phyloP scores from a whole-genome alignment of 2,329 filamentous ascomycete species.

The Nigrospora sphaerica region DNA sequence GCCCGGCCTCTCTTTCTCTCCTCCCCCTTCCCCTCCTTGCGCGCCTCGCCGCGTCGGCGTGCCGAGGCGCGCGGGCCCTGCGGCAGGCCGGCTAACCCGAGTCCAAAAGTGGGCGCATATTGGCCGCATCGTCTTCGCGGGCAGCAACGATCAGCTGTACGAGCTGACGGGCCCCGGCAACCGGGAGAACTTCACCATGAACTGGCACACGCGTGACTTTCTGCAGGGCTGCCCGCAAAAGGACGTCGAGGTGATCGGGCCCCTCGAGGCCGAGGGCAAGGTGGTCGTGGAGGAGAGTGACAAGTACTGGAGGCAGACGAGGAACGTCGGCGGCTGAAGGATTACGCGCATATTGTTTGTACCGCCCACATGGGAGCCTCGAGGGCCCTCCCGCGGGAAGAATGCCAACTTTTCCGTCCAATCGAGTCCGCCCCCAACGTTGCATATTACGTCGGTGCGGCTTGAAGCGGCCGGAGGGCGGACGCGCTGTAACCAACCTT shows the following conservation, averaged over 20 bases:
- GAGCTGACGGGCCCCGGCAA: constrained; percentile 38
- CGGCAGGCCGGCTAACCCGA: too few species aligned
- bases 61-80: too few species aligned
- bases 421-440: too few species aligned
- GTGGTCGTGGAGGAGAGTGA: constrained; percentile 36
- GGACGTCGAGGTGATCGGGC: constrained; percentile 40
- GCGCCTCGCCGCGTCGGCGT: constrained; percentile 20
- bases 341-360: too few species aligned
- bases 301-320: constrained; percentile 34
- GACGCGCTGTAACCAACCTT: too few species aligned
- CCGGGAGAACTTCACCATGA: constrained; percentile 44
- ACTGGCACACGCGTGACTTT: constrained; percentile 39
- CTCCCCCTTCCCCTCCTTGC: background rate
- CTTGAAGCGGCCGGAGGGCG: too few species aligned
- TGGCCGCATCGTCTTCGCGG: constrained; percentile 42
- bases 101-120: constrained; percentile 49
- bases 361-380: too few species aligned
- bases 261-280: constrained; percentile 34
- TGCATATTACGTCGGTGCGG: too few species aligned
- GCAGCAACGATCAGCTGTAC: constrained; percentile 37
- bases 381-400: too few species aligned
- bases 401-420: too few species aligned
- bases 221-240: constrained; percentile 37
- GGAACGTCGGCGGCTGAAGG: constrained; percentile 4
- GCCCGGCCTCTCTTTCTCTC: background rate